Base-by-base conservation (phyloP, 495 filamentous ascomycete genomes). In the Daldinia bambusicola region DNA sequence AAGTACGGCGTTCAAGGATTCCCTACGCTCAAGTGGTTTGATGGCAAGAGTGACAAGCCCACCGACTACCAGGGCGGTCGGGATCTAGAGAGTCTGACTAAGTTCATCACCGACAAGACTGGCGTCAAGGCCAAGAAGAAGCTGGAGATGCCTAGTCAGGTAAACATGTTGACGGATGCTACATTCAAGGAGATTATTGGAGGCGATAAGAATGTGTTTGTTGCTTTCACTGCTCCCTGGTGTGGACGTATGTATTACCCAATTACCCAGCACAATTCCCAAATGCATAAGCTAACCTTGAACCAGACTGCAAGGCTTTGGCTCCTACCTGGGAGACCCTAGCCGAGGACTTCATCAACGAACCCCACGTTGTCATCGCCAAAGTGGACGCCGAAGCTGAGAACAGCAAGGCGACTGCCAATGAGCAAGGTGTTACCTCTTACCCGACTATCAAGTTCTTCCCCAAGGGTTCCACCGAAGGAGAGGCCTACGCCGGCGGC, bases 371-470 rank as follows among this genome's bases (percentile, higher is more conserved):
- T 59, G 78, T 97, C 13, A 90, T 99, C 73, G 95, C 93, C 76
- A 98, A 99, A 84, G 91, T 99, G 60, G 94, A 98, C 76, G 93
- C 92, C 75, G 94, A 98, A 80, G 90, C 92, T 5, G 90, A 92
- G 68, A 93, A 92, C 80, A 83, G 91, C 77, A 94, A 93, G 80
- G 86, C 88, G 45, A 88, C 89, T 16, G 92, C 94, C 40, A 79
- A 88, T 71, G 91, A 89, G 61, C 92, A 94, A 72, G 92, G 89
- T 66, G 87, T 99, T 53, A 86, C 84, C 56, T 91, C 90, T 31
- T 99, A 94, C 87, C 95, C 95, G 32, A 99, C 95, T 66, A 95
- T 99, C 85, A 97, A 96, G 85, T 99, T 91, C 88, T 98, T 98
- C 86, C 90, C 94, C 76, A 91, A 90, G 81, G 95, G 95, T 74